Conservation (phyloP, 1,139 yeast genomes). For the Hyphopichia wangnamkhiaoensis region DNA sequence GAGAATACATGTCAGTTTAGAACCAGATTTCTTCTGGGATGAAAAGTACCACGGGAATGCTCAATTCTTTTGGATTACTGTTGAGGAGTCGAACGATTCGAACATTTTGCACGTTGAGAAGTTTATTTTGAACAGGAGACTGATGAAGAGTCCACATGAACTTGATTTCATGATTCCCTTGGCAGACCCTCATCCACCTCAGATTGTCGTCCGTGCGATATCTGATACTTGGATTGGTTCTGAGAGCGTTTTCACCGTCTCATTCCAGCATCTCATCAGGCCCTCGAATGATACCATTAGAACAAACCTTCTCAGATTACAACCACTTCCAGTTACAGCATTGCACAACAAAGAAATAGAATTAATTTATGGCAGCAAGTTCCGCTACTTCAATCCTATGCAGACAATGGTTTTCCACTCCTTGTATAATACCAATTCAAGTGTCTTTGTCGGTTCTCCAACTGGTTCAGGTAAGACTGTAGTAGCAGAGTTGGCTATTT, state of each 20-base stretch:
- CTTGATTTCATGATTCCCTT: slow-evolving; percentile 93
- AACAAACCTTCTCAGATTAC: slow-evolving; percentile 75
- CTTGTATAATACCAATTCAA: slow-evolving; percentile 73
- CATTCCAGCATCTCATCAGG: slow-evolving; percentile 86
- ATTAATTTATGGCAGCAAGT: slow-evolving; percentile 61
- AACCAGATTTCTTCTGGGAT: slow-evolving; percentile 86
- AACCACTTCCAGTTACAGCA: slow-evolving; percentile 85
- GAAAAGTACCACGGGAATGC: slow-evolving; percentile 76
- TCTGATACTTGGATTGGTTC: slow-evolving; percentile 93
- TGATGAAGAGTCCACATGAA: slow-evolving; percentile 60
- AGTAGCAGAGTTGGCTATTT: slow-evolving; percentile 94
- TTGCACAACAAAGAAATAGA: slow-evolving; percentile 71
- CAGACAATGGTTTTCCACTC: slow-evolving; percentile 97
- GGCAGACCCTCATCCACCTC: slow-evolving; percentile 85
- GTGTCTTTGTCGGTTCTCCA: slow-evolving; percentile 94
- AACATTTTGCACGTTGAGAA: slow-evolving; percentile 81
- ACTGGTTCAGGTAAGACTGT: slow-evolving; percentile 98
- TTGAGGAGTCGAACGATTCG: slow-evolving; percentile 79
- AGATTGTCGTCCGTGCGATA: slow-evolving; percentile 72
- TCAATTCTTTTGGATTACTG: slow-evolving; percentile 89
- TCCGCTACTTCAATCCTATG: slow-evolving; percentile 95
- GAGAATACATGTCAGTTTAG: slow-evolving; percentile 70
- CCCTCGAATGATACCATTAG: slow-evolving; percentile 87
- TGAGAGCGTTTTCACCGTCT: slow-evolving; percentile 73
- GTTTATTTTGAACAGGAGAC: slow-evolving; percentile 64